Percentiles rank a stretch among this genome's conserved stretches.
These are phyloP conservation scores for Puya raimondii DNA, from an alignment of 176 grass and related monocot species.

Conservation along the genomic window DNA sequence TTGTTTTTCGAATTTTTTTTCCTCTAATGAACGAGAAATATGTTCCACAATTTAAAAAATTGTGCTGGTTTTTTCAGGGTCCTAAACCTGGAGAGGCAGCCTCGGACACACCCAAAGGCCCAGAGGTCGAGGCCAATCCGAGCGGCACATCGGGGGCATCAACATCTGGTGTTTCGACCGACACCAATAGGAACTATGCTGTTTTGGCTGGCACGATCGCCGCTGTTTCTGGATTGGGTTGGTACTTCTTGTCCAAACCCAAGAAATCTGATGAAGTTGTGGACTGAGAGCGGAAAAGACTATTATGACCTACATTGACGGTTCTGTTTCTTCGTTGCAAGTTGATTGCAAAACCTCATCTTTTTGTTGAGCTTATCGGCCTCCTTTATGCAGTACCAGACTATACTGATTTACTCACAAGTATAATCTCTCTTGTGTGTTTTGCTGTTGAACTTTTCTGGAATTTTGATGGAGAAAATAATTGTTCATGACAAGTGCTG, in stretches of 20 bases:
- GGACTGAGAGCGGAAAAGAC: constrained; percentile 23
- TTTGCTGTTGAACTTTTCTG: too few species aligned
- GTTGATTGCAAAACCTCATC: too few species aligned
- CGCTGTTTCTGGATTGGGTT: constrained; percentile 50
- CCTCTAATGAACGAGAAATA: not conserved
- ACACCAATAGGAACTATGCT: constrained; percentile 70
- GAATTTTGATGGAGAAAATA: too few species aligned
- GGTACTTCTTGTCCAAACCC: constrained; percentile 83
- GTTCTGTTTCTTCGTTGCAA: too few species aligned
- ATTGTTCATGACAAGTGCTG: too few species aligned
- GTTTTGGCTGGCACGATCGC: constrained; percentile 58
- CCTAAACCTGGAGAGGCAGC: constrained; percentile 44
- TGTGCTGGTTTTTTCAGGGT: constrained; percentile 35
- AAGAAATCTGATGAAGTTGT: constrained; percentile 56
- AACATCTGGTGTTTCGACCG: constrained; percentile 41
- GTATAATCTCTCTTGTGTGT: too few species aligned
- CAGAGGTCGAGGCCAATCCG: constrained; percentile 21
- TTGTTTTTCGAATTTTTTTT: not conserved
- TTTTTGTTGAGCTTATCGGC: too few species aligned
- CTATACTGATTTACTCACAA: too few species aligned
- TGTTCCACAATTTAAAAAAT: not conserved
- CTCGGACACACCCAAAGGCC: constrained; percentile 20
- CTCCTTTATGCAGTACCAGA: too few species aligned
- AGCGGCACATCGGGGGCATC: constrained; percentile 14
- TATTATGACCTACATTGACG: not conserved